phyloP scores from a whole-genome alignment of 345 rosid genomes.

The Linum lewisii region DNA sequence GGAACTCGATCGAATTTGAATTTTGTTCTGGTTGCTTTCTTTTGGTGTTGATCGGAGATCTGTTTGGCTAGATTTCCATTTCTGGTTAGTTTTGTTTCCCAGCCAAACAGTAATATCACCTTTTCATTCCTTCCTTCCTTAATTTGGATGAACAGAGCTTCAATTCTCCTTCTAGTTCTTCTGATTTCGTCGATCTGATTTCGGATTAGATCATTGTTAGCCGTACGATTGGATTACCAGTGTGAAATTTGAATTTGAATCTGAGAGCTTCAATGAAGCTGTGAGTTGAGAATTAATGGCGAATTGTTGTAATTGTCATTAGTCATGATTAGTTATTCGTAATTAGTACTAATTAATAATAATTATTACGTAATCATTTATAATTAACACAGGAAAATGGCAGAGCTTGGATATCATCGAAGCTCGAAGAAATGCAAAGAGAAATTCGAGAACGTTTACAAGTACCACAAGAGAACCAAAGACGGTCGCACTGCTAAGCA shows the following conservation, averaged over 20 bases:
- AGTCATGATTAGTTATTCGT: slow-evolving; percentile 3
- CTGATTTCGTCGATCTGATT: slow-evolving; percentile 35
- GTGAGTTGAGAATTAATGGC: no score
- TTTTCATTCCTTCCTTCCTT: not conserved
- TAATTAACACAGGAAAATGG: slow-evolving; percentile 59
- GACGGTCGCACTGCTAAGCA: slow-evolving; percentile 80
- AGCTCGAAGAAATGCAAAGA: slow-evolving; percentile 89
- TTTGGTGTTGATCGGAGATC: slow-evolving; percentile 21
- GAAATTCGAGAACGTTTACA: slow-evolving; percentile 90
- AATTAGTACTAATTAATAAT: not conserved
- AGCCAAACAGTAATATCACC: not conserved
- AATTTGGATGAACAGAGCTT: not conserved
- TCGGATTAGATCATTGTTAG: slow-evolving; percentile 26
- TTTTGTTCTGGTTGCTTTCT: slow-evolving; percentile 10
- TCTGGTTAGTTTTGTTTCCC: not conserved
- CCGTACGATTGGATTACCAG: no score
- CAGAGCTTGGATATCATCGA: slow-evolving; percentile 65
- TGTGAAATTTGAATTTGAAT: no score
- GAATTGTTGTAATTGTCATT: no score
- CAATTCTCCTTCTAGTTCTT: slow-evolving; percentile 19
- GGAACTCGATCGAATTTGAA: not conserved
- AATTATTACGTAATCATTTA: no score
- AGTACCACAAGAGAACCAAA: slow-evolving; percentile 84
- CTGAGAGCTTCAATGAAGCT: no score
- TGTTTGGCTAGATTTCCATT: not conserved